Base-by-base conservation (phyloP, 1,139 yeast genomes). In the Yamadazyma blattariae region DNA sequence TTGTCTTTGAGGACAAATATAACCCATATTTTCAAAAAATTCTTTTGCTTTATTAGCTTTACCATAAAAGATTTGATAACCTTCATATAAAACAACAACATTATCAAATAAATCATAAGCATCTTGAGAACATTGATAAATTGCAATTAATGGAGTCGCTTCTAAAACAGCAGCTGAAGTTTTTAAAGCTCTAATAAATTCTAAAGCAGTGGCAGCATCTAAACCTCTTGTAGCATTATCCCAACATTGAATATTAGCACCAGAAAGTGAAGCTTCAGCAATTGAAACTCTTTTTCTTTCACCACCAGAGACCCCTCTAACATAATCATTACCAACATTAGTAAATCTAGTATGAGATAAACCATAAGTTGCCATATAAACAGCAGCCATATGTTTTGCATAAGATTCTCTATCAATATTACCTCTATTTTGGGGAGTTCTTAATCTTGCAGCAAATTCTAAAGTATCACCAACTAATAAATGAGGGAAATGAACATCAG, bases 21-120 rank as follows among this genome's bases (percentile, higher is more conserved):
- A 74, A 7, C 79, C 79, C 73, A 72, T 61, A 11, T 56, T 54
- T 30, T 57, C 49, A 39, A 74, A 74, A 49, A 53, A 74, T 5
- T 45, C 50, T 47, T 64, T 68, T 1, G 77, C 77, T 12, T 53
- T 47, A 25, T 56, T 55, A 10, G 78, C 69, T 29, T 75, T 72
- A 41, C 95, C 96, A 50, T 70, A 85, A 60, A 57, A 86, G 36
- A 87, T 79, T 57, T 86, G 94, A 47, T 81, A 73, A 34, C 95
- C 95, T 41, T 77, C 81, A 52, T 85, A 84, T 32, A 87, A 61
- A 15, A 86, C 78, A 25, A 78, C 67, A 10, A 82, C 92, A 43
- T 81, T 79, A 58, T 85, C 89, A 51, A 86, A 86, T 39, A 79
- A 59, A 36, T 82, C 77, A 48, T 67, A 71, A 23, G 72, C 69